phyloP scores from a whole-genome alignment of 1,284 basidiomycete genomes.

The Meira nashicola region DNA sequence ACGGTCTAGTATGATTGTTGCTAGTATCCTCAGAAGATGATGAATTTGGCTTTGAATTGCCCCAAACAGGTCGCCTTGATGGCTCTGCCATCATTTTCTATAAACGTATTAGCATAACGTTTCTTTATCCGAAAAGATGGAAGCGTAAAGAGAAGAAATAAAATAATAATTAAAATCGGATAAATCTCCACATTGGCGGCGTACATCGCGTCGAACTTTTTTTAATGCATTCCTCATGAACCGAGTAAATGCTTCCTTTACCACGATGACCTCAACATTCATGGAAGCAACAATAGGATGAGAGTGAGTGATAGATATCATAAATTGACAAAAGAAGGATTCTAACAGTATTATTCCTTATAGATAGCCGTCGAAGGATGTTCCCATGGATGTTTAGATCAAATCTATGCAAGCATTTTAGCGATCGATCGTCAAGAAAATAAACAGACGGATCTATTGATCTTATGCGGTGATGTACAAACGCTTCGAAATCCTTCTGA shows the following conservation, averaged over 20 bases:
- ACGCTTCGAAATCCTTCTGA: conserved; percentile 82
- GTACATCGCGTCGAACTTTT: not conserved
- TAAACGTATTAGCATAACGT: no score
- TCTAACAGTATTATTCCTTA: not conserved
- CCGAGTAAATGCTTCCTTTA: not conserved
- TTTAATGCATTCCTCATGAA: not conserved
- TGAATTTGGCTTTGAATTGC: not conserved
- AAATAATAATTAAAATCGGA: not conserved
- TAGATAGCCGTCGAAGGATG: conserved; percentile 91
- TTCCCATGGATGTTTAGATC: conserved; percentile 67
- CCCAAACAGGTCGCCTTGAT: not conserved
- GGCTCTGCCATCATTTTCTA: no score
- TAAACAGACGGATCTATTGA: conserved; percentile 68
- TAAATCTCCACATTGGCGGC: no score
- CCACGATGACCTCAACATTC: not conserved
- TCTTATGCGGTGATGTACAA: conserved; percentile 83
- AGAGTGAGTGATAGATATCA: not conserved
- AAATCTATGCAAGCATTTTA: conserved; percentile 73
- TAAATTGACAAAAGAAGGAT: not conserved
- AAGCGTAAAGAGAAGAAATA: not conserved
- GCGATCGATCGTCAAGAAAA: conserved; percentile 58
- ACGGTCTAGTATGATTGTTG: not conserved
- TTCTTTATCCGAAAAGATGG: not conserved
- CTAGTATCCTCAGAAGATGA: not conserved
- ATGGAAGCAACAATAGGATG: not conserved